phyloP scores from a whole-genome alignment of 1,139 yeast genomes.

The Debaryomycetaceae sp. region DNA sequence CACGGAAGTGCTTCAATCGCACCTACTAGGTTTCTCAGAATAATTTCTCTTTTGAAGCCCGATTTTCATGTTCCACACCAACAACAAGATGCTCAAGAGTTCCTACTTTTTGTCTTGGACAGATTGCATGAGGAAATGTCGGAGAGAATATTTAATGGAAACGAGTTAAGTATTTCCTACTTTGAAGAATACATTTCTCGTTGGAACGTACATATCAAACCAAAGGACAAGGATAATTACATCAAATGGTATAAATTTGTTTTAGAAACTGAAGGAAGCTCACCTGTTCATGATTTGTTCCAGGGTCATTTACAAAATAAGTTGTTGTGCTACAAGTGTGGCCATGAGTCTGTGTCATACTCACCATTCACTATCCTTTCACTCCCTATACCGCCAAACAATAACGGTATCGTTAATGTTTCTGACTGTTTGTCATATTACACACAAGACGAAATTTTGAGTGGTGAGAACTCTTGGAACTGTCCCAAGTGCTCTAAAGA shows the following conservation, averaged over 20 bases:
- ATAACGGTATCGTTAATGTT: slow-evolving; percentile 33
- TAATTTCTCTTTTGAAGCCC: slow-evolving; percentile 54
- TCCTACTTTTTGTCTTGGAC: slow-evolving; percentile 61
- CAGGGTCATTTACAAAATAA: slow-evolving; percentile 69
- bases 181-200: slow-evolving; percentile 23
- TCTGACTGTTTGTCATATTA: slow-evolving; percentile 66
- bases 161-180: slow-evolving; percentile 7
- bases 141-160: slow-evolving; percentile 11
- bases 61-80: slow-evolving; percentile 65
- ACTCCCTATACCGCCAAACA: slow-evolving; percentile 56
- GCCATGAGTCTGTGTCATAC: slow-evolving; percentile 52
- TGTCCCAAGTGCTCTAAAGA: slow-evolving; percentile 63
- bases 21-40: slow-evolving; percentile 59
- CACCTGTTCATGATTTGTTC: slow-evolving; percentile 61
- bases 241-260: slow-evolving; percentile 55
- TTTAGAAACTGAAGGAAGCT: slow-evolving; percentile 54
- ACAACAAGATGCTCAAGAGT: slow-evolving; percentile 81
- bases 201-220: slow-evolving; percentile 31
- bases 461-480: slow-evolving; percentile 76
- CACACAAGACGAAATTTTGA: slow-evolving; percentile 63
- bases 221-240: slow-evolving; percentile 47
- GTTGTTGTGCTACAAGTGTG: slow-evolving; percentile 62
- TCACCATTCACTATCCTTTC: slow-evolving; percentile 64
- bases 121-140: slow-evolving; percentile 66
- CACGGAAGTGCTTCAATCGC: slow-evolving; percentile 63